Base-by-base conservation (phyloP, 1,284 basidiomycete species). In the Ustilago crameri region DNA sequence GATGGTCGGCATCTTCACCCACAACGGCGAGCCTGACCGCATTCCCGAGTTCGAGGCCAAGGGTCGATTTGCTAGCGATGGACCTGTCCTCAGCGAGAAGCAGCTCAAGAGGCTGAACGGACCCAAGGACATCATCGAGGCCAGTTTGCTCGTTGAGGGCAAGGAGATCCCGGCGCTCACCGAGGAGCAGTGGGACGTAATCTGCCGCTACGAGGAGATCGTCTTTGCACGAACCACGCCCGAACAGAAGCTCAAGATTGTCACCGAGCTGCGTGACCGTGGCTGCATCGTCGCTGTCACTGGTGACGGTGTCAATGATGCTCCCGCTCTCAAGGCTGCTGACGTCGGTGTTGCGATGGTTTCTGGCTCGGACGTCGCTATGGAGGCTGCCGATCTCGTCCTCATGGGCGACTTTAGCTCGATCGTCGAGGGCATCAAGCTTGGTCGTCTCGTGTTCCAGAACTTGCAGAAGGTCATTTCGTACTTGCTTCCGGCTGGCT, bases 141-240 rank as follows among this genome's bases (percentile, higher is more conserved):
- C 64, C 10, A 61, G 60, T 40, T 43, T 74, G 45, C 55, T 58
- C 26, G 50, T 74, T 23, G 59, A 60, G 18, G 71, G 71, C 42
- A 62, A 54, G 35, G 71, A 74, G 24, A 52, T 74, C 34, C 57
- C 59, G 18, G 51, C 45, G 24, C 59, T 76, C 20, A 53, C 50
- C 3, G 43, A 74, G 55, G 45, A 64, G 17, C 54, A 69, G 20
- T 89, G 88, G 88, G 84, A 87, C 44, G 81, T 84, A 52, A 84
- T 87, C 20, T 86, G 86, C 44, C 78, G 86, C 49, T 91, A 89
- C 79, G 85, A 87, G 27, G 90, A 91, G 78, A 86, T 91, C 56
- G 90, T 91, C 9, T 91, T 91, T 64, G 89, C 90, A 0, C 86
- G 90, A 30, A 91, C 90, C 1, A 89, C 89, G 0, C 90, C 90